A percentile compares a stretch with the other conserved stretches of the same genome.
Conservation (phyloP, 78 protist genomes). For the Guillardia theta region DNA sequence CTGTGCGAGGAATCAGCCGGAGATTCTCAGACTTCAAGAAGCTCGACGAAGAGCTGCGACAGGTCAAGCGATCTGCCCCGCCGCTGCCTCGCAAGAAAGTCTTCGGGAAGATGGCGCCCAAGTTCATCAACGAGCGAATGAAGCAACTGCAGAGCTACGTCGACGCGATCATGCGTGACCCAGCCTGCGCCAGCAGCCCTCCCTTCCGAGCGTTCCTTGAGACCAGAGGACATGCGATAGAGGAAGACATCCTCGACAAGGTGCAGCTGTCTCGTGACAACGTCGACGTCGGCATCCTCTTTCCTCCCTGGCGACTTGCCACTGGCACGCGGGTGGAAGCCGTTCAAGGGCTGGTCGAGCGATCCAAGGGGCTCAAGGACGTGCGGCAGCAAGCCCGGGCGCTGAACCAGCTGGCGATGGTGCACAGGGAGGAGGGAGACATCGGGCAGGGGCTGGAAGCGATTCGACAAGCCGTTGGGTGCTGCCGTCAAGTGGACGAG, state of each 20-base stretch:
- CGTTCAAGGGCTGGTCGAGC: not conserved
- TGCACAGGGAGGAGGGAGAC: not conserved
- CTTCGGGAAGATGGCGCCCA: not conserved
- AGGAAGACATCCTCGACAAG: not conserved
- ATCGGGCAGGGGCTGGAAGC: not conserved
- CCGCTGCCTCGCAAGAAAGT: not conserved
- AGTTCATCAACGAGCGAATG: not conserved
- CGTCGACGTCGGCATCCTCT: not conserved
- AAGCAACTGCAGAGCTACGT: not conserved
- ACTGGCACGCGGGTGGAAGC: not conserved
- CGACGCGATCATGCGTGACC: not conserved
- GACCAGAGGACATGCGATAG: not conserved
- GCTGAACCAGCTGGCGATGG: not conserved
- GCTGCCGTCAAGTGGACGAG: not conserved
- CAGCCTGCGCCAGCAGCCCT: not conserved
- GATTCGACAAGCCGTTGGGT: not conserved
- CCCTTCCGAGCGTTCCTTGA: not conserved
- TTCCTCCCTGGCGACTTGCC: not conserved
- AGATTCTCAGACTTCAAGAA: constrained; percentile 21
- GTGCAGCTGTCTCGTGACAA: too few relatives aligned
- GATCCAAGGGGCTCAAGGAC: not conserved
- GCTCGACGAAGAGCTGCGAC: constrained; percentile 26
- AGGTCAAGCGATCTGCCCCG: not conserved
- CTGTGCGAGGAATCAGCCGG: constrained; percentile 1
- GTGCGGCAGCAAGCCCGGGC: not conserved